Conservation (phyloP, 768 basidiomycete genomes). For the Dendrothele bispora region DNA sequence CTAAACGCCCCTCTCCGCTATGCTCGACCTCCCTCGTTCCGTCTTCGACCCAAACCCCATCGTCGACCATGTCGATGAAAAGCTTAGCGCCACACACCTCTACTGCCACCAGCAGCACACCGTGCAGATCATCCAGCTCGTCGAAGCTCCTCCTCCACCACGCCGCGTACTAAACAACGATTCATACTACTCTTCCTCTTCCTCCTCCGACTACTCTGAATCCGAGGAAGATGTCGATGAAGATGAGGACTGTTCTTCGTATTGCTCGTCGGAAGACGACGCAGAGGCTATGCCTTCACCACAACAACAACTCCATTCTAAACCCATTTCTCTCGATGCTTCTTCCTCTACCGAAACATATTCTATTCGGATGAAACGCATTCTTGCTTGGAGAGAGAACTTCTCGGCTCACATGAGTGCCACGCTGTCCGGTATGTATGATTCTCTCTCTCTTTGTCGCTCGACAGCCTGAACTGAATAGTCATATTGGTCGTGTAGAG, state of each 20-base stretch:
- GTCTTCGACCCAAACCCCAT: constrained; percentile 20
- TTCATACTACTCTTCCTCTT: constrained; percentile 29
- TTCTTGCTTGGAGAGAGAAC: constrained; percentile 70
- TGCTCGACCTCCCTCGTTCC: constrained; percentile 28
- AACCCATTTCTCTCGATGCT: constrained; percentile 15
- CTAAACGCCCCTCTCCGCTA: constrained; percentile 1
- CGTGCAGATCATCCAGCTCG: constrained; percentile 72
- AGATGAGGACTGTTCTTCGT: constrained; percentile 53
- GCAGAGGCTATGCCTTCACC: too few relatives aligned
- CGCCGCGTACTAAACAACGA: constrained; percentile 40
- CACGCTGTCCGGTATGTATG: constrained; percentile 38
- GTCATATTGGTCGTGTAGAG: constrained; percentile 20
- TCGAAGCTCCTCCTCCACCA: constrained; percentile 64
- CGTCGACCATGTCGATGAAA: constrained; percentile 30
- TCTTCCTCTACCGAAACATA: constrained; percentile 48
- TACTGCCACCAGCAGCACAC: constrained; percentile 44
- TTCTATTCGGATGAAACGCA: constrained; percentile 58
- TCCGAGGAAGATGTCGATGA: constrained; percentile 37
- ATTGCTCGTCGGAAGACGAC: constrained; percentile 71
- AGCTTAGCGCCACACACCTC: constrained; percentile 40
- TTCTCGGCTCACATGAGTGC: constrained; percentile 44
- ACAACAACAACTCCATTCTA: constrained; percentile 33
- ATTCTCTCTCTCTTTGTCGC: neutral
- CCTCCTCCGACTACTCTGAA: constrained; percentile 38
- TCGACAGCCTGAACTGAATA: too few relatives aligned